Base-by-base conservation (phyloP, 2,329 filamentous ascomycete genomes). In the Sphaerostilbella broomeana region DNA sequence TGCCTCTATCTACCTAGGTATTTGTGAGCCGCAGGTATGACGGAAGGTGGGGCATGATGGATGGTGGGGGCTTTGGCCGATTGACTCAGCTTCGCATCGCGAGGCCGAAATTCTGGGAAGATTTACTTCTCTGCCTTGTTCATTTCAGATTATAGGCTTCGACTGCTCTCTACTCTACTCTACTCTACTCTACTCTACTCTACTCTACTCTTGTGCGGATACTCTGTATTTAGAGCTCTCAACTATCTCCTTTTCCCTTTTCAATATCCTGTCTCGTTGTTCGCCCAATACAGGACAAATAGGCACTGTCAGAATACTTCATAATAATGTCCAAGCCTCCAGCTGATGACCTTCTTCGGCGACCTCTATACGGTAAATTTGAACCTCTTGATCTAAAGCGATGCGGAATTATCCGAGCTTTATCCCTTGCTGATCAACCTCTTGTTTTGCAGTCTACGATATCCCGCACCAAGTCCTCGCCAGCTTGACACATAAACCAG, bases 381-480 rank as follows among this genome's bases (percentile, higher is more conserved):
- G 28, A 24, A 29, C 16, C 35, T 34, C 24, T 13, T 16, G 11
- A 32, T 21, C 13, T 28, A 12, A 5, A 15, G 15, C 34, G 16
- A 15, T 22, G 30, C 9, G n/a, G 12, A 7, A 18, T 10, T 13
- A 27, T 24, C 13, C 16, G n/a, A 25, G 4, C n/a, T 30, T 15
- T 16, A 4, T 11, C n/a, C 24, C 20, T 19, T 22, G 18, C 21
- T 21, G 7, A 11, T n/a, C 10, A n/a, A 24, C 15, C 11, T 8
- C 6, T 6, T 15, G 9, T 31, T n/a, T 42, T 31, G 6, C 57
- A 88, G 84, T 90, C 42, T 95, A 89, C 61, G 83, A 94, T 59
- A 75, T 95, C 17, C 86, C 87, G 1, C 68, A 73, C 44, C 77
- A 88, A 57, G 73, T 94, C 32, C 69, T 94, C 24, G 67, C 71